phyloP scores from a whole-genome alignment of 306 rosid genomes.

The Pyrus communis region DNA sequence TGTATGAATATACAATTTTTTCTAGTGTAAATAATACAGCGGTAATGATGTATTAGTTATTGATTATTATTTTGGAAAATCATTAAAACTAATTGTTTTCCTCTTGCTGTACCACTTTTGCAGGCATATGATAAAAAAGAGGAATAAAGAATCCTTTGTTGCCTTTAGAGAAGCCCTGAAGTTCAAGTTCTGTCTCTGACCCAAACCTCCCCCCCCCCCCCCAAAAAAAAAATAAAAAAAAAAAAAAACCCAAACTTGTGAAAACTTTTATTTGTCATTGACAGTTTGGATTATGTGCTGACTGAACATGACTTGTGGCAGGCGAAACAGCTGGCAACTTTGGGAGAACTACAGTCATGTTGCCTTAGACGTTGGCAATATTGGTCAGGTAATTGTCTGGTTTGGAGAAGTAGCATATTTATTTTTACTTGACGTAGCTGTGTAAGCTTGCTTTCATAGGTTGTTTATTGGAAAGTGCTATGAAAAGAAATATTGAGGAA shows the following conservation, averaged over 20 bases:
- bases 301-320: constrained; percentile 42
- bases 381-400: constrained; percentile 54
- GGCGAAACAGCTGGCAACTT: constrained; percentile 87
- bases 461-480: background rate
- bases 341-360: constrained; percentile 92
- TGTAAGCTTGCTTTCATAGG: background rate
- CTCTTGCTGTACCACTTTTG: constrained; percentile 24
- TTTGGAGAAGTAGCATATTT: background rate
- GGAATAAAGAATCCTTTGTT: constrained; percentile 78
- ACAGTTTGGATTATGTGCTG: constrained; percentile 17
- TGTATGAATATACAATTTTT: background rate
- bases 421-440: background rate
- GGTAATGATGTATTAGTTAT: background rate
- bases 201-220: background rate
- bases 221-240: background rate
- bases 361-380: constrained; percentile 75
- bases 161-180: constrained; percentile 93
- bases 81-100: background rate
- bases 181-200: constrained; percentile 74
- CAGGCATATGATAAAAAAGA: constrained; percentile 91
- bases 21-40: background rate
- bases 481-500: background rate
- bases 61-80: constrained; percentile 1
- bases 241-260: background rate
- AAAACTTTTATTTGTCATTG: background rate